A percentile compares a stretch with the other conserved stretches of the same genome.
Evolutionary conservation across 306 rosid genomes (phyloP).

Genomic region (Cicer pinnatifidum): DNA sequence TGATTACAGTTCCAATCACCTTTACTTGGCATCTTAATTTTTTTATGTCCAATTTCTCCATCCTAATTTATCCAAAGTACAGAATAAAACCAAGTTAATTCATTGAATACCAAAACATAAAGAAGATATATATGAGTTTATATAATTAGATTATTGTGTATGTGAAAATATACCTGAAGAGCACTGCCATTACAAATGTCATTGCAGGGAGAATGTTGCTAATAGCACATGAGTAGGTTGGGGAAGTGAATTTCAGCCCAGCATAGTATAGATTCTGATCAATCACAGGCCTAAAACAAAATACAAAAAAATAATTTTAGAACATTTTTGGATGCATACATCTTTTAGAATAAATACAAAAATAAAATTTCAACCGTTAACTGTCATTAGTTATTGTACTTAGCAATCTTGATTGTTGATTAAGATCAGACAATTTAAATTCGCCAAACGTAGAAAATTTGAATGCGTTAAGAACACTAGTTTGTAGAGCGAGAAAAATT

Average conservation of each 20-base stretch:
- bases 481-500: neutral
- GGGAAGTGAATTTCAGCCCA: conserved; percentile 83
- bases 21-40: conserved; percentile 71
- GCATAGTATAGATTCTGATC: conserved; percentile 89
- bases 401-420: too few species aligned
- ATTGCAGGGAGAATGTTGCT: conserved; percentile 93
- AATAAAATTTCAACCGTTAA: too few species aligned
- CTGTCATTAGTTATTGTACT: too few species aligned
- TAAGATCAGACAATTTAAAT: neutral
- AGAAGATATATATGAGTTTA: neutral
- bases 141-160: neutral
- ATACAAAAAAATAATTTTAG: conserved; percentile 7
- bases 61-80: conserved; percentile 51
- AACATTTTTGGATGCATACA: neutral
- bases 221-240: conserved; percentile 87
- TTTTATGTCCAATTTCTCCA: conserved; percentile 75
- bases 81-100: conserved; percentile 31
- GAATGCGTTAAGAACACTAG: neutral
- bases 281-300: conserved; percentile 72
- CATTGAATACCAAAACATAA: conserved; percentile 15
- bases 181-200: conserved; percentile 86
- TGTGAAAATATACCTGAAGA: conserved; percentile 62
- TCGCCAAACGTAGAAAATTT: too few species aligned
- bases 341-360: too few species aligned
- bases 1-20: conserved; percentile 75